Base-by-base conservation (phyloP, 768 basidiomycete genomes). In the Hypsizygus marmoreus region DNA sequence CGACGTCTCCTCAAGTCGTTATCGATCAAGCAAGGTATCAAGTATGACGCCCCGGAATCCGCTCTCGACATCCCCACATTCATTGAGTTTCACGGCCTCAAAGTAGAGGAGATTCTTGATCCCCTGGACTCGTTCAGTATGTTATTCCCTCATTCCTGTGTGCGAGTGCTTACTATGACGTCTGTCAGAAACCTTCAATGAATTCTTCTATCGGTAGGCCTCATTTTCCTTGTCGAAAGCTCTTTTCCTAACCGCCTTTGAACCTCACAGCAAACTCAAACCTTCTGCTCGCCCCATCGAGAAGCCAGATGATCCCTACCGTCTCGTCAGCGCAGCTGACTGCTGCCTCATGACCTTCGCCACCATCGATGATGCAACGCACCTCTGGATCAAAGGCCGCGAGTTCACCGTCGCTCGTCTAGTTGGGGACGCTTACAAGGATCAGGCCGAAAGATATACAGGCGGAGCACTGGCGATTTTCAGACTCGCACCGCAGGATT, bases 271-370 rank as follows among this genome's bases (percentile, higher is more conserved):
- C 23, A 94, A 95, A 73, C 82, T 98, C 23, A 97, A 91, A 61
- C 75, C 85, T 0, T 77, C 73, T 8, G 91, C 91, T 0, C 80
- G 95, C 2, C 93, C 90, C 0, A 67, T 88, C 23, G 84, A 88
- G 28, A 64, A 68, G 7, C 87, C 84, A 0, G 77, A 86, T 1
- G 82, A 99, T 61, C 85, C 91, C 0, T 78, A 73, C 37, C 82
- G 86, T 6, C 73, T 95, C 10, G 90, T 97, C 45, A 88, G 86
- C 46, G 84, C 82, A n/a, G 97, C 95, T 1, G 95, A 99, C 70
- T 97, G 91, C 61, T 86, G 95, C n/a, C 77, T 97, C 49, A 94
- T 97, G 86, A 82, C 86, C 1, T 99, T 98, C 65, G 85, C 90
- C 64, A 86, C 82, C 0, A 85, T 97, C 6, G 71, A 68, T 36